Base-by-base conservation (phyloP, 108 stramenopile genomes). In the Nitzschia inconspicua region DNA sequence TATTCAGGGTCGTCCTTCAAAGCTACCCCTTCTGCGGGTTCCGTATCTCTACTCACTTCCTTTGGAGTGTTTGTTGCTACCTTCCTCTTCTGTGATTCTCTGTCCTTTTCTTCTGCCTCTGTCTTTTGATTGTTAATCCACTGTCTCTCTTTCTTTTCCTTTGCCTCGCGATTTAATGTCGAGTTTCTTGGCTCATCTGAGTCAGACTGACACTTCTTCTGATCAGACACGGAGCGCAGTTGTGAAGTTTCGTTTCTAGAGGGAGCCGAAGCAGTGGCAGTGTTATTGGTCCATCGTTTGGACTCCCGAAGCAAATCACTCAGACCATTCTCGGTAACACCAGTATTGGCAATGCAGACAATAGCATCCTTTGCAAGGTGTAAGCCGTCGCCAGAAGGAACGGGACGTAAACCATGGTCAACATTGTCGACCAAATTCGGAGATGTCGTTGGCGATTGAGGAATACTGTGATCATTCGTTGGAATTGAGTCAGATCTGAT, bases 1-100 rank as follows among this genome's bases (percentile, higher is more conserved):
- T 80, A 94, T 44, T 79, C 70, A 20, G 86, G 85, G 48, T 94
- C 86, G 39, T 83, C 78, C 58, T 84, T 87, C 44, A 86, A 50
- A 46, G 81, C 34, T n/a, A 54, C 64, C 44, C 42, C 57, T n/a
- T 26, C 47, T 48, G n/a, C 28, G 9, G 27, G 9, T 26, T 53
- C 22, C 19, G 37, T 36, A 27, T 60, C 58, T 16, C n/a, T 19
- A 27, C 52, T 59, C 0, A 44, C 54, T 34, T 58, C 50, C 42
- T 58, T 35, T 9, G 28, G 20, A 1, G 48, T 32, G 23, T 62
- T 42, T n/a, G 28, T 34, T 25, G 32, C 56, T 34, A 14, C 13
- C 31, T 60, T 43, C 30, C 58, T 56, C 34, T 71, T 32, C 11
- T 49, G 49, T 14, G n/a, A 39, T 16, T 11, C 44, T 46, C 18